A percentile compares a stretch with the other conserved stretches of the same genome.
Conservation (phyloP, 1,139 yeast genomes). For the Hansenula lynferdii region DNA sequence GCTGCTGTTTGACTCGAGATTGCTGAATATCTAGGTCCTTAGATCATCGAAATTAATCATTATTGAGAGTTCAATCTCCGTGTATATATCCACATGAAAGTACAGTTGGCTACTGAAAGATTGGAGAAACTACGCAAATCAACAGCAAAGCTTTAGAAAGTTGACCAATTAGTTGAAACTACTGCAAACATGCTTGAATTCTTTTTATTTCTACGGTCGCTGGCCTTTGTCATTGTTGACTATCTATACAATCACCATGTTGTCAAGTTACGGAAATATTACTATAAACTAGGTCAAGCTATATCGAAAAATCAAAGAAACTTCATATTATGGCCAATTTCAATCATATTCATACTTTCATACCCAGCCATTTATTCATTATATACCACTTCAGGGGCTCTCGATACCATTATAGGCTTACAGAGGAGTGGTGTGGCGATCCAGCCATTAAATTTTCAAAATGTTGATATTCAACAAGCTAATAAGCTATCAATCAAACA, state of each 20-base stretch:
- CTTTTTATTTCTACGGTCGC: constrained; percentile 15
- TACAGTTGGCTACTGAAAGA: too few species aligned
- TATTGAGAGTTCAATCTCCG: too few species aligned
- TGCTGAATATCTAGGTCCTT: too few species aligned
- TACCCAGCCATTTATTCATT: constrained; percentile 42
- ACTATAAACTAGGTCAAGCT: constrained; percentile 23
- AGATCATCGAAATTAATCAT: too few species aligned
- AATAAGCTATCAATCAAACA: constrained; percentile 16
- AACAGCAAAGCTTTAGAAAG: too few species aligned
- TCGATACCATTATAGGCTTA: constrained; percentile 13
- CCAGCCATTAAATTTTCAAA: constrained; percentile 4
- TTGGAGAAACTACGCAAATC: too few species aligned
- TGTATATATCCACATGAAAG: too few species aligned
- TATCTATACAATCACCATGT: constrained; percentile 13
- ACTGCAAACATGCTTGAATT: constrained; percentile 24
- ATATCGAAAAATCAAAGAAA: constrained; percentile 35
- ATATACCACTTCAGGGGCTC: constrained; percentile 17
- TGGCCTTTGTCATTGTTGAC: constrained; percentile 10
- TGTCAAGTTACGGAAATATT: constrained; percentile 17
- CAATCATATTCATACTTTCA: constrained; percentile 44
- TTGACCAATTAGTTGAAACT: too few species aligned
- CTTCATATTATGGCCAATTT: constrained; percentile 46
- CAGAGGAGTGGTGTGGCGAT: constrained; percentile 8
- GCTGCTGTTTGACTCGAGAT: too few species aligned
- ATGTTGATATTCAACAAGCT: constrained; percentile 1